Evolutionary conservation across 2,329 filamentous ascomycete species (phyloP).

Genomic region (Sporothrix protearum): DNA sequence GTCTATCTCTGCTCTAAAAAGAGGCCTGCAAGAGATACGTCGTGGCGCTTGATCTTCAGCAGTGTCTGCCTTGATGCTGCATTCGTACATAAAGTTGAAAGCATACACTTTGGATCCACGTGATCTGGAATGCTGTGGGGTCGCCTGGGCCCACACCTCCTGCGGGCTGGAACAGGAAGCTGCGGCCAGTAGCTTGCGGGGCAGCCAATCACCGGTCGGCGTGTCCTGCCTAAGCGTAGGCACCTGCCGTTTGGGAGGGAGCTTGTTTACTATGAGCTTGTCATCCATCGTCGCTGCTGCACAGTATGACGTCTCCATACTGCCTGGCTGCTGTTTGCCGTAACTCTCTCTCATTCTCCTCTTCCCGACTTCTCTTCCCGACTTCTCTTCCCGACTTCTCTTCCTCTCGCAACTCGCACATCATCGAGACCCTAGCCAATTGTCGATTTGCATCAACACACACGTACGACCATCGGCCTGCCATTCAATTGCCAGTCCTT

Average conservation of each 20-base stretch:
- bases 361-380: too few relatives aligned
- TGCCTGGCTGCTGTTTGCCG: constrained; percentile 1
- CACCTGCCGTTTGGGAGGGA: constrained; percentile 17
- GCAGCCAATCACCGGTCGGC: constrained; percentile 15
- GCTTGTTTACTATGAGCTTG: neutral
- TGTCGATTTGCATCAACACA: neutral
- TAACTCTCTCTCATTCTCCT: neutral
- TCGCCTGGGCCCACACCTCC: constrained; percentile 1
- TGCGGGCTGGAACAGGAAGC: constrained; percentile 1
- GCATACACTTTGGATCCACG: neutral
- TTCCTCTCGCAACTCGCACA: neutral
- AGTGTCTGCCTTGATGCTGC: neutral
- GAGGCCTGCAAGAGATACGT: neutral
- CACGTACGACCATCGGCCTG: neutral
- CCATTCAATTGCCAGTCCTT: constrained; percentile 1
- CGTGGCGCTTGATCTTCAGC: neutral
- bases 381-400: neutral
- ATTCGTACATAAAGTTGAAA: neutral
- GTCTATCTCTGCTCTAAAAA: neutral
- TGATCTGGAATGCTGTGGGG: neutral
- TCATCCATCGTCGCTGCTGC: neutral
- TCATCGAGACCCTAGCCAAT: neutral
- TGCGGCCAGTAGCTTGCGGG: neutral
- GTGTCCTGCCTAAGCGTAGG: constrained; percentile 12
- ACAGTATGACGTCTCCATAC: constrained; percentile 19